Evolutionary conservation across 345 rosid genomes (phyloP), one percentile per base, ranked within the genome.

Genomic region (Gossypium stocksii): DNA sequence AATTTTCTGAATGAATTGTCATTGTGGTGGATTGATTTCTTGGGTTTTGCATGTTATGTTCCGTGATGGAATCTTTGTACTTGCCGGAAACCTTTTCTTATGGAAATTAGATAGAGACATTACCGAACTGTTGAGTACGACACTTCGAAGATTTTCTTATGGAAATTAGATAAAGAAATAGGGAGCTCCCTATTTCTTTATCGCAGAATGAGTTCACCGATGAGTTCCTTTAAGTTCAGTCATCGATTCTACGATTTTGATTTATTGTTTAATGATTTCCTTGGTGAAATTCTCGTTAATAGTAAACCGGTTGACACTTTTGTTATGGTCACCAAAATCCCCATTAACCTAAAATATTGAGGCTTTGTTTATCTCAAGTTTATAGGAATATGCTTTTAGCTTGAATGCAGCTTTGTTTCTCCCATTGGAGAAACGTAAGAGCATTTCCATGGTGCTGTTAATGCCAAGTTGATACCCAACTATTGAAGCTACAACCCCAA

Each of bases 401-500:
- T 48, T 48, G 52, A 34, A 34, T 34, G 41, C 41, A 34, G 7
- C 7, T 34, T 34, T 34, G 41, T 5, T 34, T 34, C 41, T 34
- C 41, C 5, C 41, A 5, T 34, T 34, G 41, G 41, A 34, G 41
- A 48, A 48, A 12, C 14, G 52, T 48, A 48, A 11, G 17, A 48
- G 52, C 16, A 48, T 48, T 48, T 15, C 52, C 11, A 48, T 48
- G 16, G 52, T 48, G 14, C 52, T 48, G 52, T 48, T 13, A 13
- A 15, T 49, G 70, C 88, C 85, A 1, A 80, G 61, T 19, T 72
- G 63, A 7, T 74, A 84, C 57, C 84, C 93, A 7, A 82, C 79
- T n/a, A 77, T 76, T 1, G 85, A 91, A 2, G 77, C 91, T 9
- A 91, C 96, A 0, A 85, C 91, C 9, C 96, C 94, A 46, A 88